Evolutionary conservation across 2,329 filamentous ascomycete species (phyloP).

Genomic region (Penicillium sp.): DNA sequence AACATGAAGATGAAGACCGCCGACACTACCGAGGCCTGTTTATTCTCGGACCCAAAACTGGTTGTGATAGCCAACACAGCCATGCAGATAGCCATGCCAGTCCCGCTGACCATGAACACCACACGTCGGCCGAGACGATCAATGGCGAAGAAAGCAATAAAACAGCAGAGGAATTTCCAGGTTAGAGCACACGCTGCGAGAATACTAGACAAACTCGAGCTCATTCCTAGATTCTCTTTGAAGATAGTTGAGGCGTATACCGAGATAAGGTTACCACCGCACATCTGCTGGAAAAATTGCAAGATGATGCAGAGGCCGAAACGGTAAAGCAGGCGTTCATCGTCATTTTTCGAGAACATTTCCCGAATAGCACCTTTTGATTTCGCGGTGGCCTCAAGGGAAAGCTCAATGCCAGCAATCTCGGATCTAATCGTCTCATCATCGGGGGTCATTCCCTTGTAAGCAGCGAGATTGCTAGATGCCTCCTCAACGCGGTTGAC

Average conservation of each 20-base stretch:
- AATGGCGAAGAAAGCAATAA: constrained; percentile 55
- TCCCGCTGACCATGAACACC: constrained; percentile 58
- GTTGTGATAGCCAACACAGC: constrained; percentile 50
- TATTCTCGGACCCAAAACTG: constrained; percentile 29
- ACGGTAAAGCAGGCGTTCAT: constrained; percentile 28
- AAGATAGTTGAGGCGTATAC: constrained; percentile 13
- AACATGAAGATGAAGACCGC: constrained; percentile 59
- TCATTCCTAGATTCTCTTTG: constrained; percentile 12
- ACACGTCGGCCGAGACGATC: constrained; percentile 56
- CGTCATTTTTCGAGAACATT: constrained; percentile 58
- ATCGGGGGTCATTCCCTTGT: constrained; percentile 49
- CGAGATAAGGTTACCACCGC: constrained; percentile 15
- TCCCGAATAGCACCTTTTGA: constrained; percentile 51
- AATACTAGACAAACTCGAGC: constrained; percentile 23
- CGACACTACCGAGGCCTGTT: constrained; percentile 7
- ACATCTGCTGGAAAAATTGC: constrained; percentile 22
- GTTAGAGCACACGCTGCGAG: constrained; percentile 56
- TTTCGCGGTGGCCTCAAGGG: constrained; percentile 48
- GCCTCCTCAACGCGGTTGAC: constrained; percentile 57
- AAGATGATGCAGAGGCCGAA: constrained; percentile 16
- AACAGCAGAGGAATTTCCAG: constrained; percentile 59
- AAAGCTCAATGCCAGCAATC: constrained; percentile 53
- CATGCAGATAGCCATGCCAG: constrained; percentile 61
- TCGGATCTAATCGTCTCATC: constrained; percentile 47
- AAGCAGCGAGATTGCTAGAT: constrained; percentile 45